Conservation (phyloP, 306 rosid species). For the Carpinus fangiana region DNA sequence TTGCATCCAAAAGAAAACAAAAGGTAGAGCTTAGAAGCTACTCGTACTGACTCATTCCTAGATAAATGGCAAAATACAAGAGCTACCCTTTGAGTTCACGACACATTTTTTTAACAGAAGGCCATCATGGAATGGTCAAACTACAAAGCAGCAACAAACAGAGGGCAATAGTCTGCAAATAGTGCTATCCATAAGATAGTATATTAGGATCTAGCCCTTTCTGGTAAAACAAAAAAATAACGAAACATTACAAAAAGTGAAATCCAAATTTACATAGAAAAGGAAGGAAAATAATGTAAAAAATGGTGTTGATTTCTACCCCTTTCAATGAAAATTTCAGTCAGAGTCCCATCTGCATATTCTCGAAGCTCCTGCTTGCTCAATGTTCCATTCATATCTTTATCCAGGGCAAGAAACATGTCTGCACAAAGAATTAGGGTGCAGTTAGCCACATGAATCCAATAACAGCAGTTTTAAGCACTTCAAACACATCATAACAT, state of each 20-base stretch:
- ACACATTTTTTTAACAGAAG: neutral
- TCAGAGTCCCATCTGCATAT: conserved; percentile 94
- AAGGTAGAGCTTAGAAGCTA: neutral
- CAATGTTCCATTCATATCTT: conserved; percentile 74
- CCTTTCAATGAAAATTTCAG: conserved; percentile 95
- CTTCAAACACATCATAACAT: conserved; percentile 15
- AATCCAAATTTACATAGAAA: neutral
- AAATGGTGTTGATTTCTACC: conserved; percentile 42
- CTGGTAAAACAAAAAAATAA: neutral
- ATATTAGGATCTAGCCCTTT: neutral
- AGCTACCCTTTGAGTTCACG: neutral
- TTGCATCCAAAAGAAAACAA: neutral
- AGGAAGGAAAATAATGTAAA: neutral
- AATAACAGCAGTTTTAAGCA: conserved; percentile 4
- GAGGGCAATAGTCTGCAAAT: conserved; percentile 5
- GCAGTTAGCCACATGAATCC: conserved; percentile 17
- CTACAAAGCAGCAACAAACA: neutral
- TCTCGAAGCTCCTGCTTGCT: conserved; percentile 97
- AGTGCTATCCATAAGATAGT: neutral
- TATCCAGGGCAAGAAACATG: conserved; percentile 90
- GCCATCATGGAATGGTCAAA: neutral
- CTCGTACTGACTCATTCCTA: neutral
- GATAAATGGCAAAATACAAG: neutral
- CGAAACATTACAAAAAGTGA: neutral
- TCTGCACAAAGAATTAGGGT: conserved; percentile 50